Conservation (phyloP, 2,329 filamentous ascomycete species). For the Xylariaceae sp. region DNA sequence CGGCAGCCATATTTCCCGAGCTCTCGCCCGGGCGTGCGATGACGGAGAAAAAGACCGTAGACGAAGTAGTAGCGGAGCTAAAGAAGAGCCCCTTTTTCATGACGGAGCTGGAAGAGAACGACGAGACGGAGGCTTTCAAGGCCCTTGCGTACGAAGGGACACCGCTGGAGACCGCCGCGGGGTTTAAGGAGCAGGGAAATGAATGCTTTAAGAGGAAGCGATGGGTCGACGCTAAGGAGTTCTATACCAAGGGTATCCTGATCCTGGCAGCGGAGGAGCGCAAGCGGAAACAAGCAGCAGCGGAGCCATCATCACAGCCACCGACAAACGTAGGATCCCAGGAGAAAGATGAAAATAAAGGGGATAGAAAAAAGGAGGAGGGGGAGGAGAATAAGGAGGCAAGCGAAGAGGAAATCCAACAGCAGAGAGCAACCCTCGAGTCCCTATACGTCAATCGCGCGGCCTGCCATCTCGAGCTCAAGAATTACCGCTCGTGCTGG, state of each 20-base stretch:
- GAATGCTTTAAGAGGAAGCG: conserved; percentile 78
- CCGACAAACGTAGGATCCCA: conserved; percentile 12
- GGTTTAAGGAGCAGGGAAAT: conserved; percentile 93
- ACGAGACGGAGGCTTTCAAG: conserved; percentile 83
- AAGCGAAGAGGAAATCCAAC: conserved; percentile 57
- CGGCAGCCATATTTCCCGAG: conserved; percentile 44
- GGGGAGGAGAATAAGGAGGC: conserved; percentile 43
- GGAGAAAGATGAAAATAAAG: conserved; percentile 27
- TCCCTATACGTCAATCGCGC: conserved; percentile 85
- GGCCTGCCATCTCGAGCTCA: conserved; percentile 84
- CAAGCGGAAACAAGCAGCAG: conserved; percentile 51
- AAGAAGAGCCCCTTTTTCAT: conserved; percentile 86
- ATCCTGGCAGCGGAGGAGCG: conserved; percentile 71
- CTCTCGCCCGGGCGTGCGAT: conserved; percentile 54
- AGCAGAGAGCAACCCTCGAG: conserved; percentile 71
- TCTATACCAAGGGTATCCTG: conserved; percentile 85
- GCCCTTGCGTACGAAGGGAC: conserved; percentile 94
- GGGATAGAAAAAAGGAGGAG: conserved; percentile 51
- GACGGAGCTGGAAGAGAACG: conserved; percentile 88
- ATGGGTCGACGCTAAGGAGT: conserved; percentile 87
- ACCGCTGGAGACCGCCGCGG: conserved; percentile 78
- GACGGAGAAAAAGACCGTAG: conserved; percentile 55
- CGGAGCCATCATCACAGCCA: conserved; percentile 35
- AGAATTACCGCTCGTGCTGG: conserved; percentile 87
- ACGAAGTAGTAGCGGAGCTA: conserved; percentile 63